Evolutionary conservation across 2,329 filamentous ascomycete genomes (phyloP).

Genomic region (Talaromyces pinophilus): DNA sequence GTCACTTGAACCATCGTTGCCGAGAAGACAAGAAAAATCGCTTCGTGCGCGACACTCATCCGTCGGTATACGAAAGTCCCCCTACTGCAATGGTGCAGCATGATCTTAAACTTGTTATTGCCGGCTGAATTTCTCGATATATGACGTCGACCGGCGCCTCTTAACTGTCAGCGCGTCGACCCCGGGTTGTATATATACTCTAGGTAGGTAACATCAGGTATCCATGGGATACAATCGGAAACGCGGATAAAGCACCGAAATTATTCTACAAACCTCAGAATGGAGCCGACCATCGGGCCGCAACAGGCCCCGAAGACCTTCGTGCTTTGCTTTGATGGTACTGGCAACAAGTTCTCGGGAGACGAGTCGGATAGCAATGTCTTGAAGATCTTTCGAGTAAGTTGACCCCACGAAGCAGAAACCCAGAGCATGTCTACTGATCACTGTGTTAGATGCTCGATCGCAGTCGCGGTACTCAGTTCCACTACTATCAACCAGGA

Average conservation of each 20-base stretch:
- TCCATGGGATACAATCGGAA: neutral
- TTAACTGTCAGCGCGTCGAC: neutral
- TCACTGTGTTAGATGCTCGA: conserved; percentile 40
- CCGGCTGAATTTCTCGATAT: neutral
- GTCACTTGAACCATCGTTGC: neutral
- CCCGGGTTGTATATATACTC: neutral
- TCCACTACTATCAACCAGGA: conserved; percentile 48
- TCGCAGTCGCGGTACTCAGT: conserved; percentile 42
- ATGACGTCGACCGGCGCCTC: neutral
- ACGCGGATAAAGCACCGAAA: neutral
- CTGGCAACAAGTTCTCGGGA: conserved; percentile 47
- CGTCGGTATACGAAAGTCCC: neutral
- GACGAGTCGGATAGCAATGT: conserved; percentile 51
- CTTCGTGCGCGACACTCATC: neutral
- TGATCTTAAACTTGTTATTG: conserved; percentile 1
- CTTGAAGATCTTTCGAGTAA: conserved; percentile 49
- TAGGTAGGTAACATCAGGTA: no score
- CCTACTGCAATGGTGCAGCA: neutral
- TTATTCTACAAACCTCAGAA: conserved; percentile 20
- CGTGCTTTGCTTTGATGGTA: conserved; percentile 49
- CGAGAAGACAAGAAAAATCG: neutral
- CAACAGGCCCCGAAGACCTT: conserved; percentile 38
- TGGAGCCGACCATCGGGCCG: conserved; percentile 27
- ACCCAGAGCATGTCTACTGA: neutral
- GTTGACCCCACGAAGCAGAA: conserved; percentile 15